Base-by-base conservation (phyloP, 148 eudicot genomes). In the Rhododendron molle region DNA sequence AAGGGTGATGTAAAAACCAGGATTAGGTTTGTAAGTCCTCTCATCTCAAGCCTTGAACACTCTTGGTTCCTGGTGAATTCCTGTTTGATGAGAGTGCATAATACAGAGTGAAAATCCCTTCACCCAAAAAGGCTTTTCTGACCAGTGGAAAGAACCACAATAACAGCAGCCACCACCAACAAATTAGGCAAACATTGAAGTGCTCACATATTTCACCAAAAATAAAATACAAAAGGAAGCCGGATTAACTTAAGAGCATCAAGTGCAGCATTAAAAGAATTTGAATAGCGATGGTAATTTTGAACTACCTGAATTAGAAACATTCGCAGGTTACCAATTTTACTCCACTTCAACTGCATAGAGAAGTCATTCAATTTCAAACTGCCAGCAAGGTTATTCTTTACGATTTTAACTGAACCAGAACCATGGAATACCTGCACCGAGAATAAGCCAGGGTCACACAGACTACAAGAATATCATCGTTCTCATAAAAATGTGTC, bases 291-390 rank as follows among this genome's bases (percentile, higher is more conserved):
- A 10, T 38, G 67, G 23, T 32, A 60, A 52, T 11, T 20, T 7
- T 6, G 28, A 62, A 32, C 21, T 91, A 93, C 97, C 95, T 94
- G 92, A 81, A 94, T 93, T 47, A 94, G 87, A 84, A 83, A 90
- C 95, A 94, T 91, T 85, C 87, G 90, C 88, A 94, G 73, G 80
- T 91, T 92, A 58, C 97, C 97, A 76, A 94, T 87, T 79, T 89
- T 89, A 86, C 95, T 94, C 97, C 97, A 94, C 74, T 90, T 90
- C 85, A 91, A 85, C 30, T 87, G 82, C 97, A 93, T 92, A 32
- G 87, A 81, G 49, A 93, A 93, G 86, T 92, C 93, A 73, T 83
- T 84, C 85, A 94, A 73, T 87, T 92, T 92, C 85, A 94, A 88
- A 90, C 90, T 91, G 80, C 95, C 94, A n/a, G 90, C 91, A 84